Percentiles rank a stretch among this genome's conserved stretches.
Evolutionary conservation across 2,329 filamentous ascomycete species (phyloP).

Genomic region (Raffaelea arxii): DNA sequence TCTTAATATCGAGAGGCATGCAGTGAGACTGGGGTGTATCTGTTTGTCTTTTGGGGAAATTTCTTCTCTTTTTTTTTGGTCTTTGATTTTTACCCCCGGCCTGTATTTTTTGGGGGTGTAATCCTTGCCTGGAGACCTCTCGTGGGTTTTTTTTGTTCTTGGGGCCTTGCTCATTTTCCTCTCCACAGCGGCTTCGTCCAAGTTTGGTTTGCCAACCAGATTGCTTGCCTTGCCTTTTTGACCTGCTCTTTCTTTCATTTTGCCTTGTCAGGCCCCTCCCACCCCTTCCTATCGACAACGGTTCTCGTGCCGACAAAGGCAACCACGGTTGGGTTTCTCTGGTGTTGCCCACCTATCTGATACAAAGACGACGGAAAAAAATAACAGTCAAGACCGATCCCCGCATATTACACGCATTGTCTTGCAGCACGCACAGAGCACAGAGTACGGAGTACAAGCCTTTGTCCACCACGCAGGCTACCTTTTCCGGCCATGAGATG

Average conservation of each 20-base stretch:
- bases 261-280: not conserved
- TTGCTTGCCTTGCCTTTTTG: not conserved
- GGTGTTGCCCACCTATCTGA: conserved; percentile 8
- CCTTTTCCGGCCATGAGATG: conserved; percentile 28
- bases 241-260: not conserved
- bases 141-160: not conserved
- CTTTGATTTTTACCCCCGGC: not conserved
- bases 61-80: not conserved
- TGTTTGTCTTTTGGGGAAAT: conserved; percentile 1
- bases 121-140: not conserved
- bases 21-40: conserved; percentile 9
- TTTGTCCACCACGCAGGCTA: conserved; percentile 4
- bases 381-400: conserved; percentile 5
- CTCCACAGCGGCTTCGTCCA: not conserved
- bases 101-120: not conserved
- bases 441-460: not conserved
- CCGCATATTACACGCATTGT: conserved; percentile 2
- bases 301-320: not conserved
- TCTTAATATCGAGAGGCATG: conserved; percentile 10
- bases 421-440: not conserved
- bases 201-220: not conserved
- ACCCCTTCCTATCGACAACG: not conserved
- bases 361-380: conserved; percentile 5
- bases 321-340: conserved; percentile 5
- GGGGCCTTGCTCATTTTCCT: not conserved